Base-by-base conservation (phyloP, 129 eudicot species). In the Saposhnikovia divaricata region DNA sequence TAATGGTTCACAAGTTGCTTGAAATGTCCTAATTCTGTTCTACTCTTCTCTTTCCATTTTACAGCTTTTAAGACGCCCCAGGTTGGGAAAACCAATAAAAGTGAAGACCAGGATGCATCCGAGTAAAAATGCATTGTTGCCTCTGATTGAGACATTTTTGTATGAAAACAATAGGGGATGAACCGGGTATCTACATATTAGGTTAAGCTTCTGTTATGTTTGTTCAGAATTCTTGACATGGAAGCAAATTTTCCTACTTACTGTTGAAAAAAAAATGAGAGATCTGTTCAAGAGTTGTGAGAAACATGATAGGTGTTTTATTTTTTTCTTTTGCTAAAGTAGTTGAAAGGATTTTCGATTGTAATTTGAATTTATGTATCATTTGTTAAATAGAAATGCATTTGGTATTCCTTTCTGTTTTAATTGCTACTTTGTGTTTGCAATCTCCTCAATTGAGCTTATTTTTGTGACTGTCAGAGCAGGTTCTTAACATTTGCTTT, bases 81-180 rank as follows among this genome's bases (percentile, higher is more conserved):
- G 72, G 72, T 66, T 3, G 72, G 72, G 40, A 31, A 66, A 9
- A 28, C 72, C 72, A 31, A 66, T 66, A 31, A 27, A 66, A 66
- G 40, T 27, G 74, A 44, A 81, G 83, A 74, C 21, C 74, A 74
- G 23, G 83, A 40, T n/a, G 77, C 77, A 37, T 9, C 38, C 0
- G 40, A 31, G 9, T 44, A 51, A 72, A 40, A 23, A 51, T 14
- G 4, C 28, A 50, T 25, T 66, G 53, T 53, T 65, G 38, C 78
- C 43, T 38, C 19, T 55, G 57, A 69, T 0, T 12, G 43, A 37
- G 72, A 9, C 48, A 28, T 65, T 48, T 80, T 73, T 80, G 27
- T 72, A 39, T 72, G 47, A 28, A 19, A 48, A 48, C 68, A n/a
- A n/a, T 59, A 59, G 68, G 66, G 68, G 55, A 27, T 23, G 43